Conservation (phyloP, 2,329 filamentous ascomycete genomes). For the Cercospora citrullina region DNA sequence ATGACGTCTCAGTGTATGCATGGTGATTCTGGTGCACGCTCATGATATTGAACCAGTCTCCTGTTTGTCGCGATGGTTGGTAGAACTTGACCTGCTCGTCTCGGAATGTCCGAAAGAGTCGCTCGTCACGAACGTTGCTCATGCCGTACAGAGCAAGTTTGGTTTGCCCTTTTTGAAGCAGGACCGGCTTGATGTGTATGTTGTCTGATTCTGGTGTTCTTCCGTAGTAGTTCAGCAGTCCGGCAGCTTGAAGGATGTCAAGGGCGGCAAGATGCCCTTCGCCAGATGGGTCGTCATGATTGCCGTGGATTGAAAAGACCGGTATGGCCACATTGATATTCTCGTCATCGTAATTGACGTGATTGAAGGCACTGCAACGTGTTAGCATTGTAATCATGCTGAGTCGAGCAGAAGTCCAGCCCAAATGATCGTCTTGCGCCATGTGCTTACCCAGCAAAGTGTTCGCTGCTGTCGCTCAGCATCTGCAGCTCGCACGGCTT, state of each 20-base stretch:
- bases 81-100: conserved; percentile 95
- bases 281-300: conserved; percentile 97
- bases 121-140: conserved; percentile 94
- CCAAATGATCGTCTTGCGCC: not conserved
- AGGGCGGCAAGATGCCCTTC: conserved; percentile 89
- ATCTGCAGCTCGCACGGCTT: conserved; percentile 95
- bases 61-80: conserved; percentile 72
- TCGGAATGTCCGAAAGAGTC: conserved; percentile 88
- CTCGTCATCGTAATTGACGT: conserved; percentile 96
- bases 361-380: conserved; percentile 66
- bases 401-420: not conserved
- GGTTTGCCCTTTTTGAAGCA: conserved; percentile 89
- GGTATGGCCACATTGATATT: conserved; percentile 97
- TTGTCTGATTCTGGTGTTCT: conserved; percentile 90
- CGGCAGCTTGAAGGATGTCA: conserved; percentile 86
- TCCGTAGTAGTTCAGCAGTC: conserved; percentile 93
- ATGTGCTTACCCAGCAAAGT: conserved; percentile 60
- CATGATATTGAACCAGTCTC: conserved; percentile 95
- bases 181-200: conserved; percentile 84
- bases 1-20: conserved; percentile 87
- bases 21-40: conserved; percentile 96
- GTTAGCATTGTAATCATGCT: conserved; percentile 15
- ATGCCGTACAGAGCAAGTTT: conserved; percentile 92
- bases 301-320: conserved; percentile 97
- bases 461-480: conserved; percentile 86